These are phyloP conservation scores for Phytophthora ramorum DNA, from an alignment of 352 stramenopile species.

Conservation along the genomic window DNA sequence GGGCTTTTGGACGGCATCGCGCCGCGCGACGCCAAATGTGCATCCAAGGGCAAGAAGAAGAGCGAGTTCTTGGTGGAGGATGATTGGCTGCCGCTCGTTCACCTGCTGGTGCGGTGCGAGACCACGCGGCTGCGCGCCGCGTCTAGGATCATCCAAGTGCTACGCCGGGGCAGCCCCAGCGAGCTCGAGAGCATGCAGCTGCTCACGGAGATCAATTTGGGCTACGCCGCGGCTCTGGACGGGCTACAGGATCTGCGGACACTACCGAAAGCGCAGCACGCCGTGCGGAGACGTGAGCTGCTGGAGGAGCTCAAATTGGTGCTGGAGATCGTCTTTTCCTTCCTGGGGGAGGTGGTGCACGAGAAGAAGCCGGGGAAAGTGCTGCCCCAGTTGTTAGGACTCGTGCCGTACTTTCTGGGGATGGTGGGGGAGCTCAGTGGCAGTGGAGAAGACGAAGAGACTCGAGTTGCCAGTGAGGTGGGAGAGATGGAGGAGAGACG, in stretches of 20 bases:
- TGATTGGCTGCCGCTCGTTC: slow-evolving; percentile 71
- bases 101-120: slow-evolving; percentile 65
- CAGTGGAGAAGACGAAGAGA: neutral
- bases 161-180: slow-evolving; percentile 60
- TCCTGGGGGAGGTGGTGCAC: slow-evolving; percentile 56
- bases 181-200: slow-evolving; percentile 81
- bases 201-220: slow-evolving; percentile 77
- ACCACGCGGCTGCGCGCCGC: slow-evolving; percentile 58
- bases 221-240: slow-evolving; percentile 62
- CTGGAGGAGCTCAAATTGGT: slow-evolving; percentile 58
- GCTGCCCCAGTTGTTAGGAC: slow-evolving; percentile 66
- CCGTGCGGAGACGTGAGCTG: slow-evolving; percentile 31
- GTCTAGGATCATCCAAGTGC: slow-evolving; percentile 62
- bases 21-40: slow-evolving; percentile 38
- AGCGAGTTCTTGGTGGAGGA: slow-evolving; percentile 35
- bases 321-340: slow-evolving; percentile 62
- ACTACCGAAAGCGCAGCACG: neutral
- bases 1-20: slow-evolving; percentile 66
- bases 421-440: slow-evolving; percentile 45
- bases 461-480: neutral
- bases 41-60: slow-evolving; percentile 42
- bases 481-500: slow-evolving; percentile 9
- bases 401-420: slow-evolving; percentile 63
- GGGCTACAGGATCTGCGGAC: slow-evolving; percentile 25
- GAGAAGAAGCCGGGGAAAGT: slow-evolving; percentile 39